Percentiles rank a stretch among this genome's conserved stretches.
These are phyloP conservation scores for Lineolata rhizophorae DNA, from an alignment of 495 filamentous ascomycete genomes.

Conservation along the genomic window DNA sequence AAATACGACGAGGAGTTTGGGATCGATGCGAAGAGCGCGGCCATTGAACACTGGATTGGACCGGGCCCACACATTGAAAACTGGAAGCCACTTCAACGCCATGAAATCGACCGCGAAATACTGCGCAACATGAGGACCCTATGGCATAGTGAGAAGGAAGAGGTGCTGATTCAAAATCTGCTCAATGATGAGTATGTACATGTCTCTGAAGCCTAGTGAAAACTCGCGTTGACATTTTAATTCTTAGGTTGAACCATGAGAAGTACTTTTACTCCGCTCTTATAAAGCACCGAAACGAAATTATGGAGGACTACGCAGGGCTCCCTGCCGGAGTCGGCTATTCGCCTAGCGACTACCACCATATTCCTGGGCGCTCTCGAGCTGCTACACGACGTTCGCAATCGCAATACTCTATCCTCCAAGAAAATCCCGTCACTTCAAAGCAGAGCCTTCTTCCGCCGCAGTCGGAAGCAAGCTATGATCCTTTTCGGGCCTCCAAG, in stretches of 20 bases:
- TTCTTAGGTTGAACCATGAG: constrained; percentile 53
- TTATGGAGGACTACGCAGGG: constrained; percentile 62
- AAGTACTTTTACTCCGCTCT: constrained; percentile 80
- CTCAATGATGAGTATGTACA: constrained; percentile 42
- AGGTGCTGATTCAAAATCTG: constrained; percentile 44
- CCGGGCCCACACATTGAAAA: constrained; percentile 29
- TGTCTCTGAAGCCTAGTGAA: constrained; percentile 8
- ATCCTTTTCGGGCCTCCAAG: constrained; percentile 58
- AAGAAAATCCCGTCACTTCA: constrained; percentile 25
- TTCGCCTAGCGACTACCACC: constrained; percentile 75
- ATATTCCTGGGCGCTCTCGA: constrained; percentile 27
- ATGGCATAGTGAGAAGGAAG: constrained; percentile 63
- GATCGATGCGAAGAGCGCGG: constrained; percentile 16
- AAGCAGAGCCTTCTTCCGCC: constrained; percentile 20
- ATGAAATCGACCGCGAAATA: constrained; percentile 55
- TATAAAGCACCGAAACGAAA: constrained; percentile 53
- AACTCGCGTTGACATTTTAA: not conserved
- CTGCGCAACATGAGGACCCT: constrained; percentile 65
- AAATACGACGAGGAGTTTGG: constrained; percentile 38
- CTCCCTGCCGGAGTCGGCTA: constrained; percentile 36
- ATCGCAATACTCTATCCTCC: constrained; percentile 53
- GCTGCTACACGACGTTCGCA: constrained; percentile 28
- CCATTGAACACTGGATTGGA: constrained; percentile 29
- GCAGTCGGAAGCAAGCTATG: constrained; percentile 39
- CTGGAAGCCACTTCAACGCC: constrained; percentile 25